Evolutionary conservation across 192 early-diverging fungal genomes (phyloP), one percentile per base, ranked within the genome.

Genomic region (Backusella parvicylindrica): DNA sequence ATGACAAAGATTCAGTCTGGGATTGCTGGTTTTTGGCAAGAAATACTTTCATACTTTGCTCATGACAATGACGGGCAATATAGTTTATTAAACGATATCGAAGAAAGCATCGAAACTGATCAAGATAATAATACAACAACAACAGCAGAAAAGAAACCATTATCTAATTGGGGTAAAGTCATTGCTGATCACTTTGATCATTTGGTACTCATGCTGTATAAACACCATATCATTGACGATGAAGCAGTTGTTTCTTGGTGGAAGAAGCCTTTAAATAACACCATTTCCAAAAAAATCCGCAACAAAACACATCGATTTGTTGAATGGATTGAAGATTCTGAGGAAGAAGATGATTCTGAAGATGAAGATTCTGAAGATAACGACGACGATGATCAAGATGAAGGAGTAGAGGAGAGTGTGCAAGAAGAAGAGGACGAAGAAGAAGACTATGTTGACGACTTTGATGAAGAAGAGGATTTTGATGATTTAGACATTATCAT

Each of bases 191-290:
- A 84, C 75, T 80, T 80, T 69, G 68, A 83, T 69, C 72, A 77
- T 53, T 37, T 84, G 11, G 68, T 86, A 6, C 64, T 86, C 21
- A 77, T 83, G 49, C 68, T 86, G 1, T 85, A 80, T 71, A 86
- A 86, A 64, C 78, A 78, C 40, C 78, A 86, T 53, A 81, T 86
- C 18, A 69, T 86, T 4, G 81, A 85, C 8, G 76, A 68, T 12
- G 82, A 86, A n/a, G 83, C 83, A 0, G 74, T 86, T 16, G 36
- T 81, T 6, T 70, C 76, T 26, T 86, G 85, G 85, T 86, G 84
- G 83, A 78, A 80, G 3, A 69, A 40, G 16, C 68, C 40, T 16
- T 64, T 80, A 6, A 68, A 68, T 33, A 64, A 47, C 2, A 70
- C 68, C 21, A 53, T 82, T 21, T 64, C 76, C 26, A 70, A 68